A percentile compares a stretch with the other conserved stretches of the same genome.
These are phyloP conservation scores for Daphne laureola DNA, from an alignment of 441 rosid genomes.

Conservation along the genomic window DNA sequence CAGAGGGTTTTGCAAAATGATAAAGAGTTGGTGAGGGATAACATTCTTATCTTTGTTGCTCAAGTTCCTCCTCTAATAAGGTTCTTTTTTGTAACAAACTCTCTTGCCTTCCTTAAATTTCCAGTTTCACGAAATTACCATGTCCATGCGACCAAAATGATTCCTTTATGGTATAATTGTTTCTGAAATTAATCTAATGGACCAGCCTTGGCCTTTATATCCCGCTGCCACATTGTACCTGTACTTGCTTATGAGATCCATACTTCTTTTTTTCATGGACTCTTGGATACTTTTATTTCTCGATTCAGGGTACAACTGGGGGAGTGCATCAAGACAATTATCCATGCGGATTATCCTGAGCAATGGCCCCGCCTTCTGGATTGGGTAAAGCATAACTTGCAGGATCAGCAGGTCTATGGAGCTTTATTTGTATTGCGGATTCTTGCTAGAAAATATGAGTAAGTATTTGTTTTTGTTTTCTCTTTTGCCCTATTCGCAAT, in stretches of 20 bases:
- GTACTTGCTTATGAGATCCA: too few species aligned
- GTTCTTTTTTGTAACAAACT: constrained; percentile 24
- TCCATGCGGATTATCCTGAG: constrained; percentile 88
- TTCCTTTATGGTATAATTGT: too few species aligned
- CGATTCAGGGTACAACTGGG: constrained; percentile 73
- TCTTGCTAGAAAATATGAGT: constrained; percentile 89
- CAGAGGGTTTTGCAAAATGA: constrained; percentile 51
- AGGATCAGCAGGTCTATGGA: constrained; percentile 76
- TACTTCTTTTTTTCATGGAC: too few species aligned
- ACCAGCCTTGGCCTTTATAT: too few species aligned
- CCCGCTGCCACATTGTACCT: too few species aligned
- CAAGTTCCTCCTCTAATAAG: constrained; percentile 79
- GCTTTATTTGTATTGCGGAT: constrained; percentile 76
- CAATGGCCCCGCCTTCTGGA: constrained; percentile 83
- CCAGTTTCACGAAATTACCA: too few species aligned
- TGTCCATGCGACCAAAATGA: too few species aligned
- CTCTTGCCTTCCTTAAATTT: neutral
- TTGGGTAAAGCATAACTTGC: constrained; percentile 77
- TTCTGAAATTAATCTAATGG: too few species aligned
- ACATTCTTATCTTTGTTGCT: constrained; percentile 64
- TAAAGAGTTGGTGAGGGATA: constrained; percentile 64
- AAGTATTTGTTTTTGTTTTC: constrained; percentile 13
- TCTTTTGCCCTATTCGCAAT: neutral
- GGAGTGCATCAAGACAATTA: constrained; percentile 88
- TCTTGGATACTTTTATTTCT: neutral